Evolutionary conservation across 139 green algal genomes (phyloP).

Genomic region (Mesotaenium endlicherianum): DNA sequence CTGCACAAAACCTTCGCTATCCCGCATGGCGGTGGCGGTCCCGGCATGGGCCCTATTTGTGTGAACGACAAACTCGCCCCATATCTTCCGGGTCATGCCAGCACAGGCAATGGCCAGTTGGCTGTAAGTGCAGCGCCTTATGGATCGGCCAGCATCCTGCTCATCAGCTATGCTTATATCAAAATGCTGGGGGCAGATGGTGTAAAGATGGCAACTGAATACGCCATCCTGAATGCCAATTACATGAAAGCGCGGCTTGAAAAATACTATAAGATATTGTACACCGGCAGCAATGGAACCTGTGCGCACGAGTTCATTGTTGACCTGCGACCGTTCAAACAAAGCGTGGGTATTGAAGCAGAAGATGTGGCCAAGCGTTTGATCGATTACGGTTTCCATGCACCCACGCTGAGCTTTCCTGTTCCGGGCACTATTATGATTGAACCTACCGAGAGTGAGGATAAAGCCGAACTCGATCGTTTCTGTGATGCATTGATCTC

Average conservation of each 20-base stretch:
- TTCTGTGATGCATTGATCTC: slow-evolving; percentile 93
- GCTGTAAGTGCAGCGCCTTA: slow-evolving; percentile 87
- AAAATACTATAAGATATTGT: slow-evolving; percentile 53
- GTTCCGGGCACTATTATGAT: slow-evolving; percentile 98
- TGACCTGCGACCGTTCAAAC: slow-evolving; percentile 79
- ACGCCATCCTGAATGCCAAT: slow-evolving; percentile 91
- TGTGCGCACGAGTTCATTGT: slow-evolving; percentile 99
- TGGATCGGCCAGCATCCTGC: slow-evolving; percentile 78
- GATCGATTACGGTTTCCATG: slow-evolving; percentile 98
- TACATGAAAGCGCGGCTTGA: slow-evolving; percentile 94
- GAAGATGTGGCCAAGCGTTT: slow-evolving; percentile 97
- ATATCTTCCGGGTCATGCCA: slow-evolving; percentile 93
- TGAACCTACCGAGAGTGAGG: slow-evolving; percentile 93
- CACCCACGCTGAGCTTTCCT: slow-evolving; percentile 97
- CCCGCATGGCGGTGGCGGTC: slow-evolving; percentile 87
- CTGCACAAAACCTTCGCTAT: slow-evolving; percentile 99
- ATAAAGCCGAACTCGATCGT: slow-evolving; percentile 84
- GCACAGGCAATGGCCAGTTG: no score
- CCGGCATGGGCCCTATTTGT: slow-evolving; percentile 64
- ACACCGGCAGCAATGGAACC: slow-evolving; percentile 74
- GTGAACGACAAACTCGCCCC: slow-evolving; percentile 93
- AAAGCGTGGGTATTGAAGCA: slow-evolving; percentile 64
- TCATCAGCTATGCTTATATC: slow-evolving; percentile 99
- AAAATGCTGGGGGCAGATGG: slow-evolving; percentile 90
- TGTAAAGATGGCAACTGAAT: slow-evolving; percentile 76